Conservation (phyloP, 345 rosid species). For the Limnanthes douglasii region DNA sequence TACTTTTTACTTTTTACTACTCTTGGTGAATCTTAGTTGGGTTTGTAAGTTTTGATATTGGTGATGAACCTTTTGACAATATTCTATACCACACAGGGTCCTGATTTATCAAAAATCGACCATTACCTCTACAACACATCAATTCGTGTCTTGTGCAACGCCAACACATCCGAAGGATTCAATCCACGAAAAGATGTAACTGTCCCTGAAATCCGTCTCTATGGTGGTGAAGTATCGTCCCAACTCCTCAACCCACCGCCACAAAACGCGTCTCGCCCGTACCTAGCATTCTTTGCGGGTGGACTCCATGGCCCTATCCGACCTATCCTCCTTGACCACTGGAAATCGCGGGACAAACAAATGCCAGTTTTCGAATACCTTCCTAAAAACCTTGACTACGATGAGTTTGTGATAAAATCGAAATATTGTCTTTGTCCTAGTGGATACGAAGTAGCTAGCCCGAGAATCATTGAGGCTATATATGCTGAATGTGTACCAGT, state of each 20-base stretch:
- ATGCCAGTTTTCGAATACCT: conserved; percentile 55
- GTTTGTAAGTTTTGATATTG: conserved; percentile 3
- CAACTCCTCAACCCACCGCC: conserved; percentile 30
- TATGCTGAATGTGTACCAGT: conserved; percentile 82
- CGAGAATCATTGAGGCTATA: conserved; percentile 74
- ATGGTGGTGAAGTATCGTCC: conserved; percentile 26
- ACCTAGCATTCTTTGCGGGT: conserved; percentile 74
- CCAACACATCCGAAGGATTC: conserved; percentile 89
- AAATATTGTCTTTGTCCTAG: conserved; percentile 89
- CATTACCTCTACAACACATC: conserved; percentile 38
- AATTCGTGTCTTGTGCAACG: conserved; percentile 80
- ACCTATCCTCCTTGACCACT: conserved; percentile 41
- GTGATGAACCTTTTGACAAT: background rate
- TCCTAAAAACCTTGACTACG: conserved; percentile 43
- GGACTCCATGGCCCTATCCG: conserved; percentile 71
- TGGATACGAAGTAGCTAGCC: conserved; percentile 90
- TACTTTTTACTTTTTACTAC: background rate
- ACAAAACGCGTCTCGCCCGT: conserved; percentile 21
- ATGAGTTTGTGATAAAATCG: conserved; percentile 53
- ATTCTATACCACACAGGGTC: conserved; percentile 38
- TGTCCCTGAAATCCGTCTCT: conserved; percentile 63
- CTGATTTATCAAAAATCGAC: conserved; percentile 39
- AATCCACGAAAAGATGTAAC: conserved; percentile 58
- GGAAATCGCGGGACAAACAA: conserved; percentile 56
- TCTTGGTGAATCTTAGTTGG: background rate